Percentiles rank a stretch among this genome's conserved stretches.
These are phyloP conservation scores for Mentha longifolia DNA, from an alignment of 257 asterid species.

Conservation along the genomic window DNA sequence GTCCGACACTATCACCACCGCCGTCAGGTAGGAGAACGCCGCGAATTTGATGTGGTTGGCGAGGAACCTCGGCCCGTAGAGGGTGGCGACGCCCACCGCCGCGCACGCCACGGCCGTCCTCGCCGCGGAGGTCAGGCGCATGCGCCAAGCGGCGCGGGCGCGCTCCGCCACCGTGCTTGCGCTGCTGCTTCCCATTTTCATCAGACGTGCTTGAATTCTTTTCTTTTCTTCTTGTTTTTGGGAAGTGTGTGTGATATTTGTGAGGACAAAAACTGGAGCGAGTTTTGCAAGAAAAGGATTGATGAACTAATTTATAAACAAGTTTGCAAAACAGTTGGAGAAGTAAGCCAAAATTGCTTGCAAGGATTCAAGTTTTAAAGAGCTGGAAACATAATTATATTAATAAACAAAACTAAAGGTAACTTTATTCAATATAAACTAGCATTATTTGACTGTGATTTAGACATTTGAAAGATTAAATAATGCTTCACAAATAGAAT, in stretches of 20 bases:
- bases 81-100: constrained; percentile 54
- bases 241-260: neutral
- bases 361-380: neutral
- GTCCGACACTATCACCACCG: constrained; percentile 50
- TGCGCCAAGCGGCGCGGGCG: constrained; percentile 56
- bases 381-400: neutral
- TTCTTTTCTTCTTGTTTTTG: neutral
- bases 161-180: constrained; percentile 45
- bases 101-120: constrained; percentile 60
- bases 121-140: constrained; percentile 55
- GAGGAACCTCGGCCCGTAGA: constrained; percentile 51
- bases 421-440: neutral
- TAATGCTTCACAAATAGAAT: neutral
- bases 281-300: neutral
- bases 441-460: neutral
- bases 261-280: neutral
- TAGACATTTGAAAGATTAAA: neutral
- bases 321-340: constrained; percentile 22
- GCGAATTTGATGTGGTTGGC: constrained; percentile 41
- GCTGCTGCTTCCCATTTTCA: constrained; percentile 16
- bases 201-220: too few relatives aligned
- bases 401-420: neutral
- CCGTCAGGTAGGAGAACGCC: constrained; percentile 62
- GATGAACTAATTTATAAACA: neutral
- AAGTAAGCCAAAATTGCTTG: constrained; percentile 16